Evolutionary conservation across 306 rosid genomes (phyloP), one percentile per base, ranked within the genome.

Genomic region (Neltuma alba): DNA sequence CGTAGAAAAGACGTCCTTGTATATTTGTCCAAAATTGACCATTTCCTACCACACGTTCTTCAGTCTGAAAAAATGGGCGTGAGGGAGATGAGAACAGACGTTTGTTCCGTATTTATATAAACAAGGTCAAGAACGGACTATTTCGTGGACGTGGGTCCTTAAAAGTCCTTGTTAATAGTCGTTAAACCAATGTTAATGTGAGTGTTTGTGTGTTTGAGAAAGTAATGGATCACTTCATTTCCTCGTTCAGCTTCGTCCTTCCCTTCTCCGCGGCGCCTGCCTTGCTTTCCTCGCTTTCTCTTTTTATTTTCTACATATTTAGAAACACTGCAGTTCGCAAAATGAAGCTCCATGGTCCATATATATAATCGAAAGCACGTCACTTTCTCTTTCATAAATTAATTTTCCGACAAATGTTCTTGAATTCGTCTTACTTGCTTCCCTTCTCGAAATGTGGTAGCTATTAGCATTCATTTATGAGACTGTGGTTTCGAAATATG

Each of bases 231-330:
- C 18, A 27, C 16, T 25, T 7, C 58, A 11, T 60, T 28, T 7
- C n/a, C 36, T 28, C 3, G 4, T 14, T 60, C 30, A 28, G 9
- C 66, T 11, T 57, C 30, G 28, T 8, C 83, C 64, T 38, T 79
- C 13, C 18, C 70, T 18, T 67, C 73, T 63, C 72, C 84, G 72
- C 44, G 44, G 69, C 42, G 70, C 72, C 41, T 48, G 80, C 88
- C 80, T 27, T 47, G 44, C 55, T 72, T 81, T 77, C 41, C 83
- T 86, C 75, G 9, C 42, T 60, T 72, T 47, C 40, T 60, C 33
- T 68, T 62, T 54, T 9, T 52, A 3, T 20, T 21, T 37, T 21
- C 60, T 55, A 3, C 50, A 13, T 55, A 9, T 77, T 73, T 33
- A 21, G 65, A 11, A 16, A 62, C 20, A 25, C 4, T 0, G 18